Evolutionary conservation across 2,329 filamentous ascomycete species (phyloP).

Genomic region (Clarireedia hainanense): DNA sequence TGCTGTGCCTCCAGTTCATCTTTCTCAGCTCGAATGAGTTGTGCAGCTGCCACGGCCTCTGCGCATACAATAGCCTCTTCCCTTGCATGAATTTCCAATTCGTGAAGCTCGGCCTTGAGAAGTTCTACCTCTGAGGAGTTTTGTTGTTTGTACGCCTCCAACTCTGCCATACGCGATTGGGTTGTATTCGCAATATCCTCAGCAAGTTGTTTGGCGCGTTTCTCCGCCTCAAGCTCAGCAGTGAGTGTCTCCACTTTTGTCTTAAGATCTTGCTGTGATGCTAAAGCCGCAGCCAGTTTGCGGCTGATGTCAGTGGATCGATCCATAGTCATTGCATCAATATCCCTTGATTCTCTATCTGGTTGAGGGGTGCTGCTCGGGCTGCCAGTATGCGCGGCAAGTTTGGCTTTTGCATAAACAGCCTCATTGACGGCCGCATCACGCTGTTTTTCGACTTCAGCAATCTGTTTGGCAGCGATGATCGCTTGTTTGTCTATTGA

Average conservation of each 20-base stretch:
- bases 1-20: conserved; percentile 64
- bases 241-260: conserved; percentile 62
- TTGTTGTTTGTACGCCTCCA: conserved; percentile 77
- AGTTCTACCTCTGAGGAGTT: conserved; percentile 79
- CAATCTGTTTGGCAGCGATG: conserved; percentile 79
- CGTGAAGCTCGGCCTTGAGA: conserved; percentile 76
- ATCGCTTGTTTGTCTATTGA: conserved; percentile 85
- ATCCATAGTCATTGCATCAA: conserved; percentile 50
- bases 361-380: conserved; percentile 51
- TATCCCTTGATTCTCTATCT: conserved; percentile 48
- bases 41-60: conserved; percentile 66
- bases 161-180: conserved; percentile 72
- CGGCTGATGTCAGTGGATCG: conserved; percentile 68
- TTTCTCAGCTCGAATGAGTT: conserved; percentile 80
- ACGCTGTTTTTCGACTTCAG: conserved; percentile 88
- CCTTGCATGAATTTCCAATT: conserved; percentile 66
- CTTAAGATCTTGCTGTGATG: conserved; percentile 72
- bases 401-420: conserved; percentile 86
- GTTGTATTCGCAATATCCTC: conserved; percentile 82
- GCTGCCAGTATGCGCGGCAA: conserved; percentile 73
- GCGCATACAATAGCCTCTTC: conserved; percentile 73
- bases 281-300: conserved; percentile 75
- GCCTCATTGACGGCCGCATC: conserved; percentile 93
- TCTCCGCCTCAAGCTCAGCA: conserved; percentile 72
- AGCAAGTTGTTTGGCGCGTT: conserved; percentile 69